These are phyloP conservation scores for Solanum raphanifolium DNA, from an alignment of 257 asterid species.

Conservation along the genomic window DNA sequence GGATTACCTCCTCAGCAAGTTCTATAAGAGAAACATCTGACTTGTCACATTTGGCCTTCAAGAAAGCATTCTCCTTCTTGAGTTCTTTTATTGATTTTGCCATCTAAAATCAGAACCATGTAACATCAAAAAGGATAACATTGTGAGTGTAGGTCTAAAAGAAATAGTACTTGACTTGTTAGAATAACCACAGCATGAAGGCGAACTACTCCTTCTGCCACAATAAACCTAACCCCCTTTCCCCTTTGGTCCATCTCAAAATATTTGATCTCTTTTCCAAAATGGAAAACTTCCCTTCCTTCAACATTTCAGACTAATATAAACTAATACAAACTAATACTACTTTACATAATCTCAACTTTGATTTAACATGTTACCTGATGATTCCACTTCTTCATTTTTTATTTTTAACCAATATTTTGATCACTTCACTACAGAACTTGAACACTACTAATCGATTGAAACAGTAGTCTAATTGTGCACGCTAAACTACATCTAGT, in stretches of 20 bases:
- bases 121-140: background rate
- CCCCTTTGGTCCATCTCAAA: background rate
- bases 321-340: background rate
- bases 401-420: background rate
- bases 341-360: background rate
- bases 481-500: background rate
- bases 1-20: constrained; percentile 81
- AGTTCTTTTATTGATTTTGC: constrained; percentile 82
- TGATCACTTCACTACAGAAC: background rate
- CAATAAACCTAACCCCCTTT: background rate
- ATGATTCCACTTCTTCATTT: background rate
- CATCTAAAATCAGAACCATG: constrained; percentile 42
- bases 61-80: constrained; percentile 75
- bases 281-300: background rate
- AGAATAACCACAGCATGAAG: background rate
- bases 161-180: background rate
- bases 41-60: constrained; percentile 75
- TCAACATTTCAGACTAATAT: background rate
- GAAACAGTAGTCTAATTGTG: background rate
- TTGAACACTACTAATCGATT: background rate
- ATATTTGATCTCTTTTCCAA: background rate
- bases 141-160: background rate
- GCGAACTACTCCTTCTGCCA: background rate
- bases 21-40: constrained; percentile 78
- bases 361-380: background rate